Evolutionary conservation across 345 rosid genomes (phyloP), one percentile per base, ranked within the genome.

Genomic region (Heritiera littoralis): DNA sequence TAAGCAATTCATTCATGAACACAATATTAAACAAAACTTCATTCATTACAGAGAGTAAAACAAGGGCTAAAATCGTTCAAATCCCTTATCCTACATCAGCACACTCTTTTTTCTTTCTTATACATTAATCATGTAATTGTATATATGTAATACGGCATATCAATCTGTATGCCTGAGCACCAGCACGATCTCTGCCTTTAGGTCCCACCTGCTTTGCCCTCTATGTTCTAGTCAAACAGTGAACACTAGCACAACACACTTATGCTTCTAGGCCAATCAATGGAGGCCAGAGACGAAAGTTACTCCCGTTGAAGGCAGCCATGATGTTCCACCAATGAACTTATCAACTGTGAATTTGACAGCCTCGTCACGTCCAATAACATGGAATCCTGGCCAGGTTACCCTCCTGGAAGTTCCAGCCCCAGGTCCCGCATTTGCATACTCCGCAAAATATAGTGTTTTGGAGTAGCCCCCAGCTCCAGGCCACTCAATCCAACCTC

Each of bases 401-500:
- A 87, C 90, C 66, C 94, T 81, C 15, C 46, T 17, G 0, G 88
- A 77, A 52, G 83, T 84, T 46, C 76, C 86, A 3, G 89, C 84
- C 2, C 92, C 92, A 0, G 90, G 85, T 4, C 94, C 94, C 0
- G 49, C 49, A 48, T 91, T 91, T 0, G 81, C 66, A 41, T 79
- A 91, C 75, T 91, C 94, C 0, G 88, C 94, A 73, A 86, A 91
- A 43, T 89, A 91, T 8, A 89, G 74, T 0, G 88, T 80, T 30
- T 83, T 84, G 64, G 40, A 56, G 38, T 18, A 81, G 32, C 51
- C 66, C 11, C 81, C 85, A 2, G 23, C 68, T 45, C 87, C 90
- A 1, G 92, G 92, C 98, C 97, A 94, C 85, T 87, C 85, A 6
- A 86, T 46, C 98, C 97, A 94, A 10, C 97, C 98, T 51, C 76